phyloP scores from a whole-genome alignment of 345 rosid genomes.

The Lumnitzera littorea region DNA sequence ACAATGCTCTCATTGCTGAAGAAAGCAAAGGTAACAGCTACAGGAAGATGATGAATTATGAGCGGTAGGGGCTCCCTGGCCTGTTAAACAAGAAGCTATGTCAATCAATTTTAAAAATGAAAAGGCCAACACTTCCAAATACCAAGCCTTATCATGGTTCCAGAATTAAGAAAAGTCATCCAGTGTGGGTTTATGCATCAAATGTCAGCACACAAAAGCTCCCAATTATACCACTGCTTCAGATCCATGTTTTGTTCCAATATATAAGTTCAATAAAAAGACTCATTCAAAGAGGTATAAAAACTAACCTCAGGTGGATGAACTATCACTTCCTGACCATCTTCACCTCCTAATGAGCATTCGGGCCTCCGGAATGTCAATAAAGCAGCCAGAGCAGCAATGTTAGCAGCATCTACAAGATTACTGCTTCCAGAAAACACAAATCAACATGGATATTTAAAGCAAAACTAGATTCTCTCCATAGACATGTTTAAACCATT shows the following conservation, averaged over 20 bases:
- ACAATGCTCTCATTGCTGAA: conserved; percentile 47
- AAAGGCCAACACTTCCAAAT: conserved; percentile 24
- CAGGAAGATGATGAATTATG: conserved; percentile 91
- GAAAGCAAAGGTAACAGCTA: conserved; percentile 89
- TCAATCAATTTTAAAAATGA: conserved; percentile 5
- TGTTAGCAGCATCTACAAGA: conserved; percentile 93
- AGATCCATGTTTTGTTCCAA: too few species aligned
- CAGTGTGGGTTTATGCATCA: too few species aligned
- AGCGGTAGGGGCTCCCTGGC: conserved; percentile 79
- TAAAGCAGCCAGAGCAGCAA: conserved; percentile 88
- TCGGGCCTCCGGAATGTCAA: conserved; percentile 90
- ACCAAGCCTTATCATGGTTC: too few species aligned
- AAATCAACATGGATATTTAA: conserved; percentile 6
- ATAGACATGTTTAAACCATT: background rate
- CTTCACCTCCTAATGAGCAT: conserved; percentile 82
- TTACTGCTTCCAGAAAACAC: conserved; percentile 39
- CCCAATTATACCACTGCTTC: too few species aligned
- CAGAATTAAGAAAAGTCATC: too few species aligned
- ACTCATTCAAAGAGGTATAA: background rate
- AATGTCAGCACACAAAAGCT: too few species aligned
- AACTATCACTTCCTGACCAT: conserved; percentile 65
- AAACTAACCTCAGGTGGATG: conserved; percentile 83
- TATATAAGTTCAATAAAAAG: too few species aligned
- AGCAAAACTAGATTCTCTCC: background rate
- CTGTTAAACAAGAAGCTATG: conserved; percentile 29